Evolutionary conservation across 129 eudicot genomes (phyloP), one percentile per base, ranked within the genome.

Genomic region (Mikania micrantha): DNA sequence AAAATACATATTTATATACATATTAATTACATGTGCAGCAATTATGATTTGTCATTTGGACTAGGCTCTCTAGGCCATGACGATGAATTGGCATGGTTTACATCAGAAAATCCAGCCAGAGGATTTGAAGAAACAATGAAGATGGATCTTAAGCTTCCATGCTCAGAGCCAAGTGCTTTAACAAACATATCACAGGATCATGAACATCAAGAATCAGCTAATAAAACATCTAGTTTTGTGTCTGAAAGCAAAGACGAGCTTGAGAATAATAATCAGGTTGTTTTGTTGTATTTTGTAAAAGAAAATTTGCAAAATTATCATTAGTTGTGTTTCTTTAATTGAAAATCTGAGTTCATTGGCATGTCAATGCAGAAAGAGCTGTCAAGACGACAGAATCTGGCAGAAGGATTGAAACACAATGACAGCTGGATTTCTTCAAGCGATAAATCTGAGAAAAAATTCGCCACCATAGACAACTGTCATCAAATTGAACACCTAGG

Each of bases 41-140:
- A 81, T 79, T 89, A 90, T 77, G 96, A 93, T 75, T 83, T 96
- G 72, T 82, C 92, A 50, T 86, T 89, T 82, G 90, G 88, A 66
- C 79, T 86, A 53, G 96, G 84, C 40, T 72, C 34, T 17, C 40
- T 79, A 4, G 78, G 85, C 35, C 79, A 79, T 72, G 86, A 75
- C 63, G 95, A 93, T 75, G 92, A 81, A 11, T 65, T 86, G 47
- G 85, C 78, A 36, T 93, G 99, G 99, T 83, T 86, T 75, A 67
- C 88, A 77, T 81, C 90, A 49, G 79, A 75, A 59, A 82, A 84
- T 67, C 89, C 79, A 31, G 57, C 74, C 54, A 89, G 78, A 57
- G 96, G 84, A 32, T 74, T 80, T 49, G 85, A 74, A 78, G 86
- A 86, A 69, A 67, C 73, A 3, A 8, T 83, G 58, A 81, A 84